phyloP scores from a whole-genome alignment of 192 early-diverging fungal species.

The Backusella morwellensis region DNA sequence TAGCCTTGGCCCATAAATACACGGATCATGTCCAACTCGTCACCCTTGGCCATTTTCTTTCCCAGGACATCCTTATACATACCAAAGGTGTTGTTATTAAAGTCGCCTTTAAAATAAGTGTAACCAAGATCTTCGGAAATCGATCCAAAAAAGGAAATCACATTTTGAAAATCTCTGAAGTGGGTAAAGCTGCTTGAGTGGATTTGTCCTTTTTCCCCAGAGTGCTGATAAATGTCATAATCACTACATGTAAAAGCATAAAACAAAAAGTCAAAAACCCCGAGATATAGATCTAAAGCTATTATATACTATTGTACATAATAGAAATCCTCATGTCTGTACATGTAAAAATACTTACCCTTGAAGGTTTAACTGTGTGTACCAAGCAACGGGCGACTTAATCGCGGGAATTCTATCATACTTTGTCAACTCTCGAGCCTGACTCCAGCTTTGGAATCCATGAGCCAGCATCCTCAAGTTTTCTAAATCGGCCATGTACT shows the following conservation, averaged over 20 bases:
- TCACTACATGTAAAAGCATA: slow-evolving; percentile 19
- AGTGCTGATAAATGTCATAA: slow-evolving; percentile 42
- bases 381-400: slow-evolving; percentile 30
- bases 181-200: slow-evolving; percentile 48
- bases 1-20: slow-evolving; percentile 27
- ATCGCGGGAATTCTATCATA: slow-evolving; percentile 39
- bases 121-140: slow-evolving; percentile 45
- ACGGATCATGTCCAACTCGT: slow-evolving; percentile 4
- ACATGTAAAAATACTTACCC: slow-evolving; percentile 30
- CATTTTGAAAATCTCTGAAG: slow-evolving; percentile 39
- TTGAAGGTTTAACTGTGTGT: slow-evolving; percentile 35
- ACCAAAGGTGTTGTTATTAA: slow-evolving; percentile 27
- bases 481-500: slow-evolving; percentile 15
- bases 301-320: background rate
- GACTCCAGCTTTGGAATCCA: slow-evolving; percentile 53
- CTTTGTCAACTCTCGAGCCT: slow-evolving; percentile 29
- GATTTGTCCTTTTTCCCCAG: slow-evolving; percentile 40
- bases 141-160: slow-evolving; percentile 37
- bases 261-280: background rate
- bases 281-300: background rate
- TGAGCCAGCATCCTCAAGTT: slow-evolving; percentile 41
- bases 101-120: slow-evolving; percentile 49
- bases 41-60: slow-evolving; percentile 23
- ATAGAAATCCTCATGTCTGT: too few relatives aligned
- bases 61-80: slow-evolving; percentile 46